A percentile compares a stretch with the other conserved stretches of the same genome.
These are phyloP conservation scores for Misopates orontium DNA, from an alignment of 257 asterid genomes.

Conservation along the genomic window DNA sequence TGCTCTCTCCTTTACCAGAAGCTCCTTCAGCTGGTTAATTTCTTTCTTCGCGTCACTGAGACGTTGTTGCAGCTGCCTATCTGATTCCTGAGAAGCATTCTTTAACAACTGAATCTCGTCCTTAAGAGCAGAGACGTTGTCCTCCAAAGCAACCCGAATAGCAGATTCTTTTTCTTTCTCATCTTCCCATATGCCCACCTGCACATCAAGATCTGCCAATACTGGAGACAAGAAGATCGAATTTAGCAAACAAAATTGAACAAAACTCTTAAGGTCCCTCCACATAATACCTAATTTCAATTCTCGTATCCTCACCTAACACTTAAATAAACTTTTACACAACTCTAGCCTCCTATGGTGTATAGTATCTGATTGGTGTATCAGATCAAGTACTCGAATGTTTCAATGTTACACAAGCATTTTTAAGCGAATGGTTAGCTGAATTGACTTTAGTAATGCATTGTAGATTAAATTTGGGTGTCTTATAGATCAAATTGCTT, in stretches of 20 bases:
- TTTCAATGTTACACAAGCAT: too few species aligned
- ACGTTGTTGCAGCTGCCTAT: conserved; percentile 41
- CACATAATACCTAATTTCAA: conserved; percentile 8
- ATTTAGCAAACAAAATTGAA: conserved; percentile 11
- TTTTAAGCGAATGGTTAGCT: too few species aligned
- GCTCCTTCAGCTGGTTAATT: conserved; percentile 51
- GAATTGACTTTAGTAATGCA: too few species aligned
- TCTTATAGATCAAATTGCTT: too few species aligned
- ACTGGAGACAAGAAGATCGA: conserved; percentile 43
- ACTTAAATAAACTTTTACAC: too few species aligned
- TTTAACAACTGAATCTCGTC: conserved; percentile 58
- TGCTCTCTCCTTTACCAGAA: conserved; percentile 56
- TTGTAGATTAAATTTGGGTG: too few species aligned
- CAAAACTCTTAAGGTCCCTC: too few species aligned
- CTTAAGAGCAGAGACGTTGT: conserved; percentile 60
- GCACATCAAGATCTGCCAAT: conserved; percentile 42
- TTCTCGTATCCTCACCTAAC: neutral
- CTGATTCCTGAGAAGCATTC: conserved; percentile 41
- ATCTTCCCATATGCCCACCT: conserved; percentile 49
- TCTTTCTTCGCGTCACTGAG: conserved; percentile 48
- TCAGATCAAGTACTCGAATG: too few species aligned
- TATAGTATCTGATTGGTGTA: too few species aligned
- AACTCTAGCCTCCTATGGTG: too few species aligned
- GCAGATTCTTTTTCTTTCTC: conserved; percentile 58
- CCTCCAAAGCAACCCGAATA: conserved; percentile 55